Conservation (phyloP, 164 flowering plant genomes). For the Sextonia rubra region DNA sequence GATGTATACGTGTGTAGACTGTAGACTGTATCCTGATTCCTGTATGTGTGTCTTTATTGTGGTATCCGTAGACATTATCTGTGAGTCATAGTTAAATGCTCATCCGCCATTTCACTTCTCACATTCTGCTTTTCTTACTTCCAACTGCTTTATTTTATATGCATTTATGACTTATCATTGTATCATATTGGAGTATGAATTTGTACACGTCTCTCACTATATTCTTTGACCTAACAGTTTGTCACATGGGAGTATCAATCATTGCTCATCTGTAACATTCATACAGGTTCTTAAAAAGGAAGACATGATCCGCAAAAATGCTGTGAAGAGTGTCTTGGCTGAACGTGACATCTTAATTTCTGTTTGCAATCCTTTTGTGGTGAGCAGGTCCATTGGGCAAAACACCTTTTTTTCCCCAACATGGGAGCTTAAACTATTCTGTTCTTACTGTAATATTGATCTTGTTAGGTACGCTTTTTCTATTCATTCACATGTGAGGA, state of each 20-base stretch:
- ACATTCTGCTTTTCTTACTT: neutral
- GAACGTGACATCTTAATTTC: slow-evolving; percentile 91
- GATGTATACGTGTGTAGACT: too few relatives aligned
- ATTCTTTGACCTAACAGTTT: neutral
- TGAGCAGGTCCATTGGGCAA: slow-evolving; percentile 30
- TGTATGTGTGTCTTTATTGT: too few relatives aligned
- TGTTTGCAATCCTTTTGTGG: slow-evolving; percentile 97
- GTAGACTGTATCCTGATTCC: too few relatives aligned
- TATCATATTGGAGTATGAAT: too few relatives aligned
- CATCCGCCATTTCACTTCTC: neutral
- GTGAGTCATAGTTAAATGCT: too few relatives aligned
- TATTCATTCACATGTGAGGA: slow-evolving; percentile 99
- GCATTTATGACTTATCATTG: too few relatives aligned
- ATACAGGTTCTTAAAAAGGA: slow-evolving; percentile 85
- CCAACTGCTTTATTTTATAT: too few relatives aligned
- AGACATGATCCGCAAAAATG: slow-evolving; percentile 95
- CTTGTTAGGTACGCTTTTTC: slow-evolving; percentile 81
- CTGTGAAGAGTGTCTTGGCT: slow-evolving; percentile 96
- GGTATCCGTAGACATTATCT: too few relatives aligned
- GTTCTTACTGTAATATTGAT: neutral
- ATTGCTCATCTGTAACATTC: slow-evolving; percentile 1
- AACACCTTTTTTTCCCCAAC: neutral
- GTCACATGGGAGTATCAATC: slow-evolving; percentile 2
- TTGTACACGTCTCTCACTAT: too few relatives aligned
- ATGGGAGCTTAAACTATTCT: neutral